Percentiles rank a stretch among this genome's conserved stretches.
phyloP scores from a whole-genome alignment of 805 yeast species.

The Zygosaccharomyces pseudorouxii region DNA sequence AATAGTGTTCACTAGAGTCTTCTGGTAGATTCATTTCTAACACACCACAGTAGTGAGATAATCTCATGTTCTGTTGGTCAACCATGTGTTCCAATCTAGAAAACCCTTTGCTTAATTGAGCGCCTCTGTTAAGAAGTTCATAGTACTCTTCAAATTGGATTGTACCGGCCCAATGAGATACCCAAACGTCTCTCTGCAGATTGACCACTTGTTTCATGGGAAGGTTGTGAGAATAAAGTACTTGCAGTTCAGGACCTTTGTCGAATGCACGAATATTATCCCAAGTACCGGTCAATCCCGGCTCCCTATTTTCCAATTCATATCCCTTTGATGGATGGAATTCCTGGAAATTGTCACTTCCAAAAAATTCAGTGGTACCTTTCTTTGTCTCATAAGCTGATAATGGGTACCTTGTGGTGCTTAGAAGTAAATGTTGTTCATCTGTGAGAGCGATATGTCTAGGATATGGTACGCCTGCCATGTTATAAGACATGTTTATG shows the following conservation, averaged over 20 bases:
- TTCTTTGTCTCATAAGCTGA: conserved; percentile 61
- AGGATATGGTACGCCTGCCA: conserved; percentile 58
- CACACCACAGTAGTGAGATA: conserved; percentile 56
- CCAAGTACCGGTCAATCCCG: conserved; percentile 55
- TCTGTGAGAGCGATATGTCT: conserved; percentile 53
- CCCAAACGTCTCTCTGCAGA: conserved; percentile 75
- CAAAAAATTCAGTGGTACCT: conserved; percentile 40
- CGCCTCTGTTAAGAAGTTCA: conserved; percentile 73
- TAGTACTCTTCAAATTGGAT: conserved; percentile 80
- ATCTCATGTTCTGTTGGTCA: conserved; percentile 45
- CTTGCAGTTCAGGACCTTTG: conserved; percentile 44
- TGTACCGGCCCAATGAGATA: conserved; percentile 76
- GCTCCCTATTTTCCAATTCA: conserved; percentile 37
- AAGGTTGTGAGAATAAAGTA: conserved; percentile 57
- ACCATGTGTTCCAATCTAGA: conserved; percentile 75
- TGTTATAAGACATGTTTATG: conserved; percentile 46
- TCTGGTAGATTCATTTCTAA: conserved; percentile 54
- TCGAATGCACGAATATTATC: conserved; percentile 41
- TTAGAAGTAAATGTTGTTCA: conserved; percentile 54
- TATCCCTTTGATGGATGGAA: conserved; percentile 19
- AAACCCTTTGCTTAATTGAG: conserved; percentile 63
- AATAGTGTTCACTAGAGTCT: conserved; percentile 62
- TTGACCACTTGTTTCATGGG: conserved; percentile 61
- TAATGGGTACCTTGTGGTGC: conserved; percentile 51
- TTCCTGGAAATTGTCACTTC: conserved; percentile 26